These are phyloP conservation scores for Rhizopogon vulgaris DNA, from an alignment of 768 basidiomycete genomes.

Conservation along the genomic window DNA sequence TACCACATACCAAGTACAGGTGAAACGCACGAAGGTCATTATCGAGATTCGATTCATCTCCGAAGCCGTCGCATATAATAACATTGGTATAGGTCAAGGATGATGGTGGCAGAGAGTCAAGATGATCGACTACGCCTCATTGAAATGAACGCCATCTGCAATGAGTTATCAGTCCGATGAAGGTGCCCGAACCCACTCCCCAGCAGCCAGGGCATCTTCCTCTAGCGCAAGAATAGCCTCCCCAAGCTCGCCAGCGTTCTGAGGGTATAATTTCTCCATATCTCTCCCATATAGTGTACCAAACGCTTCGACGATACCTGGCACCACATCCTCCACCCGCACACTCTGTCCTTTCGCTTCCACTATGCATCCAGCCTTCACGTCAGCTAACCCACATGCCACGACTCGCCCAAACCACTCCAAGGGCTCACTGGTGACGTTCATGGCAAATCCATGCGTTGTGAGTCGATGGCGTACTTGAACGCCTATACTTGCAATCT, in stretches of 20 bases:
- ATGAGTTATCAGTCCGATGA: background rate
- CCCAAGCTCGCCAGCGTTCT: slow-evolving; percentile 40
- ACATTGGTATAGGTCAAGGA: no score
- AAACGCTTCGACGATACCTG: slow-evolving; percentile 43
- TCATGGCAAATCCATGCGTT: slow-evolving; percentile 91
- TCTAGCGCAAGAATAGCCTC: slow-evolving; percentile 43
- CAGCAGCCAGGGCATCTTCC: slow-evolving; percentile 34
- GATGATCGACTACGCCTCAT: no score
- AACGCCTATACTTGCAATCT: slow-evolving; percentile 94
- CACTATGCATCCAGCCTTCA: slow-evolving; percentile 69
- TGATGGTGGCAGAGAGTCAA: no score
- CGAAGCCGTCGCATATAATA: no score
- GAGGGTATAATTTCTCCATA: slow-evolving; percentile 37
- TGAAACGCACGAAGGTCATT: no score
- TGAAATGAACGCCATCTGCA: background rate
- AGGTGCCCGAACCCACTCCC: slow-evolving; percentile 32
- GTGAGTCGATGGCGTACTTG: slow-evolving; percentile 93
- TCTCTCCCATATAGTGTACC: slow-evolving; percentile 43
- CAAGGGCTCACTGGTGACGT: slow-evolving; percentile 76
- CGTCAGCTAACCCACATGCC: slow-evolving; percentile 86
- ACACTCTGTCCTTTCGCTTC: slow-evolving; percentile 33
- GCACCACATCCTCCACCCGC: slow-evolving; percentile 45
- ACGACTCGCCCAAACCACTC: slow-evolving; percentile 84
- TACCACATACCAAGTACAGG: no score
- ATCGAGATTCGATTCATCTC: no score